Conservation (phyloP, 2,329 filamentous ascomycete genomes). For the Lasiodiplodia citricola region DNA sequence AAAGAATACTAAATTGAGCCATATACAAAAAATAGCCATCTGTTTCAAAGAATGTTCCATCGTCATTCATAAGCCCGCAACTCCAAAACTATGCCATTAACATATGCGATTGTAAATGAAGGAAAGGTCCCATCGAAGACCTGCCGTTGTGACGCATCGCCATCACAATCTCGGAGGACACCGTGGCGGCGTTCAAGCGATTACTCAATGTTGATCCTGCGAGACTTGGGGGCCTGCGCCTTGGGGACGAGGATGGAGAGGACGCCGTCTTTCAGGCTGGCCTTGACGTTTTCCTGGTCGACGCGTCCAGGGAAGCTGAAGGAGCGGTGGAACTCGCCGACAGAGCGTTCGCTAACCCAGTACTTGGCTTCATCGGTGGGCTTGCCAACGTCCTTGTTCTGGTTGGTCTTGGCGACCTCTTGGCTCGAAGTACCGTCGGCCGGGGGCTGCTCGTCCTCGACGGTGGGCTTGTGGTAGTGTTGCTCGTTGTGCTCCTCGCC, state of each 20-base stretch:
- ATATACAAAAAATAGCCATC: background rate
- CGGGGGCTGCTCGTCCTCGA: conserved; percentile 64
- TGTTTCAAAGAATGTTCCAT: background rate
- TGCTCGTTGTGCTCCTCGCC: conserved; percentile 37
- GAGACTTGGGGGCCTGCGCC: conserved; percentile 52
- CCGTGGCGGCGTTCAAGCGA: background rate
- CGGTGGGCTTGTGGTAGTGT: conserved; percentile 59
- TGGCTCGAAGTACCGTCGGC: conserved; percentile 6
- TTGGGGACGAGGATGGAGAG: conserved; percentile 64
- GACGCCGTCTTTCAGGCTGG: conserved; percentile 65
- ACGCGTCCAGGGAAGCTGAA: conserved; percentile 65
- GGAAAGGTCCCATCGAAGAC: background rate
- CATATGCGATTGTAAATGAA: background rate
- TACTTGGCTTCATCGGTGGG: conserved; percentile 59
- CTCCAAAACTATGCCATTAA: conserved; percentile 7
- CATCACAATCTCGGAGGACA: background rate
- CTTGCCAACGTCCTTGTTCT: conserved; percentile 48
- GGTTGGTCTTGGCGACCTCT: conserved; percentile 37
- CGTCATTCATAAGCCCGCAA: background rate
- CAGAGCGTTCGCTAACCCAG: conserved; percentile 69
- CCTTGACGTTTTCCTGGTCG: conserved; percentile 66
- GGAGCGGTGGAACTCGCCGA: conserved; percentile 64
- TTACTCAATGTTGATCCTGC: conserved; percentile 64
- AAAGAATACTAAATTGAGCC: background rate
- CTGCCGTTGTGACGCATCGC: background rate